These are phyloP conservation scores for Lactifluus rugatus DNA, from an alignment of 768 basidiomycete genomes.

Conservation along the genomic window DNA sequence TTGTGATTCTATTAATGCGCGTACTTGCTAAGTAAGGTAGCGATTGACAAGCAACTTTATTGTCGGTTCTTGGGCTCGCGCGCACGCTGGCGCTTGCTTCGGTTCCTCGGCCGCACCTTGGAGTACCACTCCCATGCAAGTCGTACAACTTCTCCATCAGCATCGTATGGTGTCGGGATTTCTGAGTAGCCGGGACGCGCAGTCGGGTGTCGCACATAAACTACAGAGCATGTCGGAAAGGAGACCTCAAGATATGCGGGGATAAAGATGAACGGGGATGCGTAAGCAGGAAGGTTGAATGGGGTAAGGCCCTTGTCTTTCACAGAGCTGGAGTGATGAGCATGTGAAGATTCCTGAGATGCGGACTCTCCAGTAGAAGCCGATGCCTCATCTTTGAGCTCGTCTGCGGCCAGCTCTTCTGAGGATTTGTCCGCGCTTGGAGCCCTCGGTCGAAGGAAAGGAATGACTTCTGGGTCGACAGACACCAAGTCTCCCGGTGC, in stretches of 20 bases:
- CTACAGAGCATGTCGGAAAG: slow-evolving; percentile 79
- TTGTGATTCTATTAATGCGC: not conserved
- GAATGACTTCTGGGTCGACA: slow-evolving; percentile 72
- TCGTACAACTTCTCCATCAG: slow-evolving; percentile 87
- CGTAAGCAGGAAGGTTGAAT: slow-evolving; percentile 80
- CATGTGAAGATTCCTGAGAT: not conserved
- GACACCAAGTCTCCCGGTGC: slow-evolving; percentile 93
- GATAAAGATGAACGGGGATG: slow-evolving; percentile 87
- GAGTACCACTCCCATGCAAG: slow-evolving; percentile 96
- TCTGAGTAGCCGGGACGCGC: slow-evolving; percentile 95
- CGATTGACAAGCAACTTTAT: slow-evolving; percentile 1
- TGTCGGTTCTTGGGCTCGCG: slow-evolving; percentile 19
- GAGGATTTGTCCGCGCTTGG: slow-evolving; percentile 19
- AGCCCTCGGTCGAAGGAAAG: slow-evolving; percentile 46
- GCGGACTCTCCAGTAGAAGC: slow-evolving; percentile 1
- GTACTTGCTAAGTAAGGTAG: not conserved
- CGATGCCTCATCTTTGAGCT: slow-evolving; percentile 20
- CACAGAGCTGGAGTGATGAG: not conserved
- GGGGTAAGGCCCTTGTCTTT: slow-evolving; percentile 39
- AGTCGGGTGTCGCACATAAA: slow-evolving; percentile 93
- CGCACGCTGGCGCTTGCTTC: slow-evolving; percentile 20
- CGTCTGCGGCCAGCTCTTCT: slow-evolving; percentile 16
- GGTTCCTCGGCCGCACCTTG: slow-evolving; percentile 52
- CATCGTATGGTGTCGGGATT: slow-evolving; percentile 91
- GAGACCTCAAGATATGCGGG: slow-evolving; percentile 84